Conservation (phyloP, 768 basidiomycete genomes). For the Trametopsis cervina region DNA sequence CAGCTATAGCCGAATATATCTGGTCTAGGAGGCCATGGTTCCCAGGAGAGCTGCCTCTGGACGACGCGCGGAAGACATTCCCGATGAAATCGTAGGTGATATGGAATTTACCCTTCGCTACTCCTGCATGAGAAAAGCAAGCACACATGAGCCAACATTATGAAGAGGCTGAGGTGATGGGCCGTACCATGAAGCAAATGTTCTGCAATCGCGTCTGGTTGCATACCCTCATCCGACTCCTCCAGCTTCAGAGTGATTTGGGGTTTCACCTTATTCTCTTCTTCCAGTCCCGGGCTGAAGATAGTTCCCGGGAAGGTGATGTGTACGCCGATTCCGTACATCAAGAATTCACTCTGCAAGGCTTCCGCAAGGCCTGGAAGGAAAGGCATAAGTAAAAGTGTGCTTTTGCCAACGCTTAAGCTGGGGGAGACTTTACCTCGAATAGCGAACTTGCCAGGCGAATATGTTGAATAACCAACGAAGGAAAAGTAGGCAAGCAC, state of each 20-base stretch:
- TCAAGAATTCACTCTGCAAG: slow-evolving; percentile 68
- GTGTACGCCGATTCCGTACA: slow-evolving; percentile 75
- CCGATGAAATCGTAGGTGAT: slow-evolving; percentile 70
- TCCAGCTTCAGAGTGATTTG: slow-evolving; percentile 71
- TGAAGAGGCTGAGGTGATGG: too few relatives aligned
- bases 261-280: slow-evolving; percentile 76
- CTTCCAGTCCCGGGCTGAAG: slow-evolving; percentile 65
- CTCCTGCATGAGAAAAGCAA: slow-evolving; percentile 23
- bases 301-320: slow-evolving; percentile 83
- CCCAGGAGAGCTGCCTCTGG: slow-evolving; percentile 55
- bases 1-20: slow-evolving; percentile 34
- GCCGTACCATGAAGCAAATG: slow-evolving; percentile 52
- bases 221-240: slow-evolving; percentile 56
- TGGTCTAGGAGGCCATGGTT: slow-evolving; percentile 56
- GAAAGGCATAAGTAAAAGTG: neutral
- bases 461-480: slow-evolving; percentile 72
- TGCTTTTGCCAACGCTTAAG: neutral
- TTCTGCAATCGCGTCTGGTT: slow-evolving; percentile 56
- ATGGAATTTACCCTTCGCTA: slow-evolving; percentile 63
- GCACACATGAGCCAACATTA: neutral
- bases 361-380: slow-evolving; percentile 72
- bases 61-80: slow-evolving; percentile 58
- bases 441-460: slow-evolving; percentile 81
- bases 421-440: slow-evolving; percentile 43
- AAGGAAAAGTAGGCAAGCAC: slow-evolving; percentile 70